Evolutionary conservation across 306 rosid genomes (phyloP).

Genomic region (Cicer judaicum): DNA sequence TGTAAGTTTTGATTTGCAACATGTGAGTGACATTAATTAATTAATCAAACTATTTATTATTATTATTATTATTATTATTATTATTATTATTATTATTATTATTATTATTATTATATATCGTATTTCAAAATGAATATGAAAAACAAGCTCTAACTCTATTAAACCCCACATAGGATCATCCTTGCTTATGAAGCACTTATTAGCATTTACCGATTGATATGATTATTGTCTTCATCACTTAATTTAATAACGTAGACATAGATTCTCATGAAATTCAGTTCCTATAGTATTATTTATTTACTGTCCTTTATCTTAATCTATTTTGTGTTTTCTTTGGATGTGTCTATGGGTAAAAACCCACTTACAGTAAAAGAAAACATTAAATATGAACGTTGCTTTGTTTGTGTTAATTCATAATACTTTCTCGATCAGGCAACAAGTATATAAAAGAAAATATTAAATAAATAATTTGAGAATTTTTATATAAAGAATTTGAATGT

Average conservation of each 20-base stretch:
- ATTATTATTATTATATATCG: too few relatives aligned
- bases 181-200: too few relatives aligned
- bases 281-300: not conserved
- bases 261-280: slow-evolving; percentile 53
- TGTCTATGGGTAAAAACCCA: slow-evolving; percentile 2
- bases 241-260: slow-evolving; percentile 32
- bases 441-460: slow-evolving; percentile 13
- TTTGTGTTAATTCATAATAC: slow-evolving; percentile 20
- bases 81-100: too few relatives aligned
- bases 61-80: too few relatives aligned
- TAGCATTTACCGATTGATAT: too few relatives aligned
- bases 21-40: too few relatives aligned
- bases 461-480: not conserved
- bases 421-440: slow-evolving; percentile 11
- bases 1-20: too few relatives aligned
- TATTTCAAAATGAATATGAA: too few relatives aligned
- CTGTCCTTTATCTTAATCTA: not conserved
- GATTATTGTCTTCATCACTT: slow-evolving; percentile 21
- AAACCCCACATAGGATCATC: too few relatives aligned
- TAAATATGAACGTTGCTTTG: slow-evolving; percentile 34
- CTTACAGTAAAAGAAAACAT: slow-evolving; percentile 19
- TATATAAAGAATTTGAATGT: too few relatives aligned
- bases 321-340: not conserved
- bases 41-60: too few relatives aligned
- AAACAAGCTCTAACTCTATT: too few relatives aligned